Evolutionary conservation across 441 rosid genomes (phyloP).

Genomic region (Mallotus japonicus): DNA sequence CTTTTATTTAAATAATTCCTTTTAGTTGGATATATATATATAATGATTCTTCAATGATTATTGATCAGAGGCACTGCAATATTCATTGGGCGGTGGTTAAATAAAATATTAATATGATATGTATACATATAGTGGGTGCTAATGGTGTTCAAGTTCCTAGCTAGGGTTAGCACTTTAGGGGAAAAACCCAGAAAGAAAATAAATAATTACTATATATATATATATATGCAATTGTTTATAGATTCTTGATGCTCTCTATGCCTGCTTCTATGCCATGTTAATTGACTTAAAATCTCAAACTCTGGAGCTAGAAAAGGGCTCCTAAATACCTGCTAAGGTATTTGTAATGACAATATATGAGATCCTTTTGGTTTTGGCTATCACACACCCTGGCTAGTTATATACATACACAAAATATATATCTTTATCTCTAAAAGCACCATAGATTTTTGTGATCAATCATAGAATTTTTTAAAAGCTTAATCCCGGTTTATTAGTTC

Average conservation of each 20-base stretch:
- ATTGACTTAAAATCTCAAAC: no score
- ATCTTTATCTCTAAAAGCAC: neutral
- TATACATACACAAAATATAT: no score
- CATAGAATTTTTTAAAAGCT: neutral
- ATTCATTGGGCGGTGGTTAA: conserved; percentile 30
- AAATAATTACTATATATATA: no score
- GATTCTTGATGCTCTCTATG: no score
- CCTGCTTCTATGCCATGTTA: no score
- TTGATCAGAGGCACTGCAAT: conserved; percentile 16
- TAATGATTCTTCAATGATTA: conserved; percentile 29
- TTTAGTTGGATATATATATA: neutral
- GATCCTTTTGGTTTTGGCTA: no score
- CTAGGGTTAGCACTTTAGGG: neutral
- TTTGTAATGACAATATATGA: no score
- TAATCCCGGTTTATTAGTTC: neutral
- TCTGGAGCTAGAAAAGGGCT: no score
- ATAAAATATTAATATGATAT: no score
- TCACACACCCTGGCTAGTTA: no score
- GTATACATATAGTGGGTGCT: neutral
- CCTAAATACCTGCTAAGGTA: no score
- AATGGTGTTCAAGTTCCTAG: conserved; percentile 3
- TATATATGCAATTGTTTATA: no score
- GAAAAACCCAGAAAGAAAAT: neutral
- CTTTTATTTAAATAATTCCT: neutral
- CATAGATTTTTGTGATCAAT: neutral